Base-by-base conservation (phyloP, 2,329 filamentous ascomycete genomes). In the Corinectria fuckeliana region DNA sequence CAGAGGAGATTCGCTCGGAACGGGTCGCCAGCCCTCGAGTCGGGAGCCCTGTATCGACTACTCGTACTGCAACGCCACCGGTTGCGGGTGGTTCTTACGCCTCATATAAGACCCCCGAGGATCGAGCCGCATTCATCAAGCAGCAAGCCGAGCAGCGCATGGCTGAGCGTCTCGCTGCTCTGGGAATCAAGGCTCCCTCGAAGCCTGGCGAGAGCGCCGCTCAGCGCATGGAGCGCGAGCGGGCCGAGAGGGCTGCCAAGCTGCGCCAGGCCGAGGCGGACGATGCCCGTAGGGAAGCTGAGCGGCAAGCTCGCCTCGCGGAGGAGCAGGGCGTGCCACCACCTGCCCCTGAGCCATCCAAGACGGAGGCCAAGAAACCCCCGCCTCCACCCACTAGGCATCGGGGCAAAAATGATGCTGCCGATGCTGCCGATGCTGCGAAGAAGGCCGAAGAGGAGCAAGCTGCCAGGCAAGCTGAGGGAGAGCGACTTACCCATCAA, bases 121-220 rank as follows among this genome's bases (percentile, higher is more conserved):
- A 99, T 71, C 88, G 95, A 55, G 93, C 96, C 32, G 93, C 94
- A 5, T 97, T 96, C 71, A 97, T 98, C 72, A 96, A 96, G 75
- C 93, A 97, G 75, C 94, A 97, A 75, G 96, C 95, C 8, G 93
- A 98, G 75, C 92, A 94, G 73, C 91, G 94, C 60, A 98, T 99
- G 90, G 94, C 95, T 32, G 95, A 98, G 76, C 89, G 95, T 60
- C 86, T 99, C 70, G 95, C 95, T 60, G 94, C 94, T 45, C 85
- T 98, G 61, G 95, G 95, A 32, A 90, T 99, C 73, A 96, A 92
- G 75, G 88, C 92, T 26, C 90, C 91, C 5, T 82, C 83, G 16
- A 96, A 96, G 72, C 79, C 89, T 36, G 89, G 90, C 3, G 95
- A 99, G 78, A 91, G 88, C 26, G 80, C 93, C 30, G 86, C 90